phyloP scores from a whole-genome alignment of 2,329 filamentous ascomycete genomes.

The Aureobasidium sp. region DNA sequence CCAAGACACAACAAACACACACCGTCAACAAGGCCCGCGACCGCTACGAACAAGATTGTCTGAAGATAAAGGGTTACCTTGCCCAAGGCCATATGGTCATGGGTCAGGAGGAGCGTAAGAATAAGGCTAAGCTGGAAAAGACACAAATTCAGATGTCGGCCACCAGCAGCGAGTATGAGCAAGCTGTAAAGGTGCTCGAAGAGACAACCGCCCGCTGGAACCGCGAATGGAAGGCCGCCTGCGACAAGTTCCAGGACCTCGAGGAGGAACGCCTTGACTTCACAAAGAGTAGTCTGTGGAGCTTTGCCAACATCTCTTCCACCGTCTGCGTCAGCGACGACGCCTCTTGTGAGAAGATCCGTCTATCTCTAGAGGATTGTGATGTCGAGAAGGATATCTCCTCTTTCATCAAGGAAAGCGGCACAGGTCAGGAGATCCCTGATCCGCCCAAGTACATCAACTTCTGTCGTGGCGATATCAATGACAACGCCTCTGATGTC shows the following conservation, averaged over 20 bases:
- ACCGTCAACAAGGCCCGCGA: slow-evolving; percentile 92
- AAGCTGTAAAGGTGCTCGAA: slow-evolving; percentile 84
- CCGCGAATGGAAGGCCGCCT: slow-evolving; percentile 94
- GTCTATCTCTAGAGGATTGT: slow-evolving; percentile 85
- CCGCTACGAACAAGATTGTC: slow-evolving; percentile 92
- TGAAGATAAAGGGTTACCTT: slow-evolving; percentile 97
- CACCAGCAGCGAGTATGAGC: slow-evolving; percentile 89
- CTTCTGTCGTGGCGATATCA: slow-evolving; percentile 81
- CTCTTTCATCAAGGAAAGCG: slow-evolving; percentile 77
- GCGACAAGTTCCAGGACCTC: slow-evolving; percentile 97
- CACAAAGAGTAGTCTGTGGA: slow-evolving; percentile 96
- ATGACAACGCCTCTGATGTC: slow-evolving; percentile 72
- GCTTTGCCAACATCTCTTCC: slow-evolving; percentile 92
- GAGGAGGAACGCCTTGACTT: slow-evolving; percentile 97
- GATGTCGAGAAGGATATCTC: slow-evolving; percentile 95
- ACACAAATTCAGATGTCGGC: slow-evolving; percentile 91
- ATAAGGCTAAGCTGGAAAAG: slow-evolving; percentile 98
- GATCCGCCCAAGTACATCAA: slow-evolving; percentile 98
- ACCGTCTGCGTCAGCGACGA: slow-evolving; percentile 98
- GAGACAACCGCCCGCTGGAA: slow-evolving; percentile 97
- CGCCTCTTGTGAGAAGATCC: slow-evolving; percentile 91
- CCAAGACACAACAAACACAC: slow-evolving; percentile 85
- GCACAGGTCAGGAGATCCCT: slow-evolving; percentile 94
- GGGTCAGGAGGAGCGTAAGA: slow-evolving; percentile 97
- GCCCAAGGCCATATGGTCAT: slow-evolving; percentile 99